Evolutionary conservation across 2,329 filamentous ascomycete species (phyloP), one percentile per base, ranked within the genome.

Genomic region (Trichoderma pleuroti): DNA sequence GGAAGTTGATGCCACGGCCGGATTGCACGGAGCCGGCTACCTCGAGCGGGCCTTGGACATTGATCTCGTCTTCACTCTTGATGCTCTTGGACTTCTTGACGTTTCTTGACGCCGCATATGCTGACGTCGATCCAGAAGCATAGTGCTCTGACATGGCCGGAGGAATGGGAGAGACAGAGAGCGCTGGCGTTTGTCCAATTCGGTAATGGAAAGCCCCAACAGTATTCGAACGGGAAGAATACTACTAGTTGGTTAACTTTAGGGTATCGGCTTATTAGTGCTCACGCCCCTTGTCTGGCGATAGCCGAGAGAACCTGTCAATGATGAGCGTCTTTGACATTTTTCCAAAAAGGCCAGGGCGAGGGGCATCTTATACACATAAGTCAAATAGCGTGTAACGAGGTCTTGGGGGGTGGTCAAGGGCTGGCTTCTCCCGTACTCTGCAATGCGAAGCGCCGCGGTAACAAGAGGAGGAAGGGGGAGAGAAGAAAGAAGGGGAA

Each of bases 21-120:
- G 81, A 83, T 72, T 81, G 81, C 74, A 87, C 82, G 4, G 82
- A 84, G 12, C 83, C 83, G 28, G 80, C 78, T 24, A 87, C 81
- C 71, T 86, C 83, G 72, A 86, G 77, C 10, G 84, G 84, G 1
- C 84, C 84, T 4, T 77, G 74, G 7, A 86, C 78, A 28, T 78
- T 74, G 68, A 85, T 73, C 42, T 81, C 77, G 18, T 79, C 75
- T 42, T 84, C 83, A 64, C 81, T 84, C 73, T 80, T 80, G 75
- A 86, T 82, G 72, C 79, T 81, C 69, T 78, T 79, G 18, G 78
- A 81, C 71, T 78, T 80, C 67, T 74, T 76, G 66, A 77, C 76
- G 32, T 73, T 68, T 24, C 72, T 74, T 5, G 72, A 68, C 59
- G 73, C 66, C 64, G 73, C 72, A 70, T 72, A 73, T 70, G 72